phyloP scores from a whole-genome alignment of 1,139 yeast species.

The Chernovozyma aurita region DNA sequence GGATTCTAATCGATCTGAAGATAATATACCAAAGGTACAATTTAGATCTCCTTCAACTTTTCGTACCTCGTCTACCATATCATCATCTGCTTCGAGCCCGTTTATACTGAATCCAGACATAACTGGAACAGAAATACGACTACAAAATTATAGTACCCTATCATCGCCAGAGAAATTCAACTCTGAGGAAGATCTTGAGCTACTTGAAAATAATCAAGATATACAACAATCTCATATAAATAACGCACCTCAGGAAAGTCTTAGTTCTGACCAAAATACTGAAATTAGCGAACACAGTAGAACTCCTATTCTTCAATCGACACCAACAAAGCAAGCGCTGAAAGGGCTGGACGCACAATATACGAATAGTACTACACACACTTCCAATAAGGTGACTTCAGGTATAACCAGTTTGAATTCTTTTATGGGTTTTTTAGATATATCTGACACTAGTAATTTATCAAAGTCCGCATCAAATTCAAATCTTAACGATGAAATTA shows the following conservation, averaged over 20 bases:
- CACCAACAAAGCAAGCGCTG: no score
- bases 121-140: conserved; percentile 1
- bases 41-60: conserved; percentile 1
- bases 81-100: conserved; percentile 22
- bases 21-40: not conserved
- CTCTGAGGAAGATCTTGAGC: not conserved
- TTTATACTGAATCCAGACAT: conserved; percentile 24
- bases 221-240: not conserved
- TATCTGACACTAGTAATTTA: no score
- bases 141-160: conserved; percentile 2
- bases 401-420: no score
- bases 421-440: no score
- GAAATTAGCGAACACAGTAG: no score
- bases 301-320: no score
- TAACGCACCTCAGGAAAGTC: not conserved
- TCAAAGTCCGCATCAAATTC: no score
- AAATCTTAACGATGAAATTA: no score
- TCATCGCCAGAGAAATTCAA: conserved; percentile 3
- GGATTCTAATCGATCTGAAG: no score
- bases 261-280: not conserved
- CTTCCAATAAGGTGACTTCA: no score
- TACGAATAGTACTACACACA: no score
- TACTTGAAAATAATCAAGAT: not conserved
- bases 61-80: not conserved
- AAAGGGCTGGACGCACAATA: no score